A percentile compares a stretch with the other conserved stretches of the same genome.
Conservation (phyloP, 2,329 filamentous ascomycete genomes). For the Aureobasidium musti region DNA sequence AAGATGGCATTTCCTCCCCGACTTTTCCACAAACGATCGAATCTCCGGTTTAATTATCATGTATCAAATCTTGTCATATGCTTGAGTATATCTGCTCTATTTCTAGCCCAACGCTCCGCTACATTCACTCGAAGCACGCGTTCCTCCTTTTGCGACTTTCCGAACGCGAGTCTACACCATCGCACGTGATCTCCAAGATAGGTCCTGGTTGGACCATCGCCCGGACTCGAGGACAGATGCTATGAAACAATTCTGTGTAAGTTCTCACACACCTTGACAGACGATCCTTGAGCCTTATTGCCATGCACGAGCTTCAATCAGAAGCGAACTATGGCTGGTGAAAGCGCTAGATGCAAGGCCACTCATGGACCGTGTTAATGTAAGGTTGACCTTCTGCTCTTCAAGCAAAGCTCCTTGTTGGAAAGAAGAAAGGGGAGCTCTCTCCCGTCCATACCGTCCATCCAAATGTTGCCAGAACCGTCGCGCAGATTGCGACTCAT, state of each 20-base stretch:
- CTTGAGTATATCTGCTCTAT: background rate
- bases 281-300: background rate
- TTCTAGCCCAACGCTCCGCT: background rate
- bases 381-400: background rate
- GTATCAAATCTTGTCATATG: background rate
- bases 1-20: background rate
- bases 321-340: background rate
- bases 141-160: conserved; percentile 2
- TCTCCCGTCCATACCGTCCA: background rate
- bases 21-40: conserved; percentile 7
- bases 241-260: background rate
- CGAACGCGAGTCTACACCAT: conserved; percentile 22
- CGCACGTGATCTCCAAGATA: conserved; percentile 9
- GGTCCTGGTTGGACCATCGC: background rate
- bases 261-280: background rate
- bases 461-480: conserved; percentile 1
- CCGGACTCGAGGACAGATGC: too few relatives aligned
- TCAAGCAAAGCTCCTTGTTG: background rate
- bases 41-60: conserved; percentile 1
- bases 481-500: conserved; percentile 20
- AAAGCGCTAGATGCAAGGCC: background rate
- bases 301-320: background rate
- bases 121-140: background rate
- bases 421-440: background rate
- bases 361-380: background rate